Conservation (phyloP, 108 stramenopile species). For the Cyclotella cryptica region DNA sequence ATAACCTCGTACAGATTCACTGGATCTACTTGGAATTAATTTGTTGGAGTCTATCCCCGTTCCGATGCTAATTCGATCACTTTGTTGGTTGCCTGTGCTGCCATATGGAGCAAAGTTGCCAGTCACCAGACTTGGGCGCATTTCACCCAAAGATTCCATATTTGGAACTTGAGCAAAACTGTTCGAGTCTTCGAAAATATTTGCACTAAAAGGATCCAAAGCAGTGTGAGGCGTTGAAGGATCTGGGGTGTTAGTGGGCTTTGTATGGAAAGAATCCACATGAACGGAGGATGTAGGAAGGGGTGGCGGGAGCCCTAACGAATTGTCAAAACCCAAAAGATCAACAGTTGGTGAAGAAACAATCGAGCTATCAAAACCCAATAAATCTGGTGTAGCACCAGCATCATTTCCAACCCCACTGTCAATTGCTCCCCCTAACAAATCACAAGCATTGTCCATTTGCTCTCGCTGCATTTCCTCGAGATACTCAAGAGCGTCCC, state of each 20-base stretch:
- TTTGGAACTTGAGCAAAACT: not conserved
- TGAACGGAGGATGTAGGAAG: too few relatives aligned
- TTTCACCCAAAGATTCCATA: not conserved
- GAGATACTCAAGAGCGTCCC: slow-evolving; percentile 51
- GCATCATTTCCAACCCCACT: not conserved
- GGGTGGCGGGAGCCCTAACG: too few relatives aligned
- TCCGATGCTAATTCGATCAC: too few relatives aligned
- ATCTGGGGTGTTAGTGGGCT: too few relatives aligned
- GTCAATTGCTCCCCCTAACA: slow-evolving; percentile 27
- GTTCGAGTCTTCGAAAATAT: not conserved
- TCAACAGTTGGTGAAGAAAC: not conserved
- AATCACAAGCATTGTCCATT: slow-evolving; percentile 32
- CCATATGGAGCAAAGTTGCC: not conserved
- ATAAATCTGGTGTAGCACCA: slow-evolving; percentile 20
- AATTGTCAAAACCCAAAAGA: slow-evolving; percentile 7
- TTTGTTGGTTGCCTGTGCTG: not conserved
- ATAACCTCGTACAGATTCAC: not conserved
- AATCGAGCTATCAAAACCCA: slow-evolving; percentile 25
- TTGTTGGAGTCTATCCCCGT: too few relatives aligned
- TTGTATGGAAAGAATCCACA: too few relatives aligned
- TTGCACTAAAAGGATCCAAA: not conserved
- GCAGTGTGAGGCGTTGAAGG: not conserved
- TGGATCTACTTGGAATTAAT: not conserved
- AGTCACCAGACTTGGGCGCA: slow-evolving; percentile 43
- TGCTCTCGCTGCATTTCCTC: slow-evolving; percentile 50